Base-by-base conservation (phyloP, 768 basidiomycete species). In the Mycena chlorophos region DNA sequence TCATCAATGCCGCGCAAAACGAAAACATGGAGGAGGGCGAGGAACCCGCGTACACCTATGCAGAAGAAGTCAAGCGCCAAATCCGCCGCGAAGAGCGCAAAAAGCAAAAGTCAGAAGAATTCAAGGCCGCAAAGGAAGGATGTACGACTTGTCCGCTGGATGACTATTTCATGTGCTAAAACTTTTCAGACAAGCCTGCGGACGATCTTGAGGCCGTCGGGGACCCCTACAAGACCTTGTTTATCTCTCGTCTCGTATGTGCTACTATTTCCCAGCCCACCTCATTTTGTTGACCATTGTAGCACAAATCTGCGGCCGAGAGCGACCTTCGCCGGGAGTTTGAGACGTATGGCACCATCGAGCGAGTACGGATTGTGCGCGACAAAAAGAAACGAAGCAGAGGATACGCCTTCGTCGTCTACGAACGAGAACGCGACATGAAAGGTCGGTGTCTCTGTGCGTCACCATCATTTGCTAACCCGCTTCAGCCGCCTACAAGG, bases 401-500 rank as follows among this genome's bases (percentile, higher is more conserved):
- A 60, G 94, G 94, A 14, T 98, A 98, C 70, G 96, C 96, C 20
- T 99, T 99, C 73, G 81, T 99, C 60, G 94, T 99, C 17, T 99
- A 93, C 63, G 97, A 99, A 69, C 85, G 97, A 27, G 97, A 98
- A 74, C 85, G 95, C 55, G 97, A 99, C 70, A 99, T 99, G 97
- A 98, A 98, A 84, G 95, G 95, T 95, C 70, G 68, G 61, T 60
- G 34, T 31, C 43, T 53, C 51, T 55, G 40, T 55, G 54, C 20
- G 39, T 51, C 47, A 52, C 56, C 58, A 34, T 63, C 59, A 52
- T 55, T 55, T 47, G 49, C 62, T 42, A 62, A 62, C 65, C 48
- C 66, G 43, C 51, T 61, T 53, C n/a, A 90, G 88, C 89, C 61
- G 97, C 96, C 14, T 99, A 98, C 82, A 98, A 98, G 74, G 97